These are phyloP conservation scores for Phaeotremella fagi DNA, from an alignment of 768 basidiomycete genomes.

Conservation along the genomic window DNA sequence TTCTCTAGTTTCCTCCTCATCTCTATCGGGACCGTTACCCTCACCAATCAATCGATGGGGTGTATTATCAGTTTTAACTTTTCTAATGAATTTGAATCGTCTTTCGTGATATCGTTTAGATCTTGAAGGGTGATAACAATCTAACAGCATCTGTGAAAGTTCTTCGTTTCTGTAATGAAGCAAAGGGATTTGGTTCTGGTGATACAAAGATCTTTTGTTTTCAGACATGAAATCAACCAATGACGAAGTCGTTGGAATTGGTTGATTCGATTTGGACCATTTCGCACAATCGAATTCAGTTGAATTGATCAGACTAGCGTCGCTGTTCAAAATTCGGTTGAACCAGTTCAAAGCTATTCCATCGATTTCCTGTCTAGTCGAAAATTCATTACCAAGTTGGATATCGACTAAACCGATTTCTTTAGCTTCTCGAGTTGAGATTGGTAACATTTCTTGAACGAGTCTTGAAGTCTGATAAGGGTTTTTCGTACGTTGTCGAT, in stretches of 20 bases:
- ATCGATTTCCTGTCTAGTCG: slow-evolving; percentile 14
- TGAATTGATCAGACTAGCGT: slow-evolving; percentile 4
- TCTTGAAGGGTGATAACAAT: slow-evolving; percentile 38
- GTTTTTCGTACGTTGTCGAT: slow-evolving; percentile 24
- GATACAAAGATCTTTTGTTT: slow-evolving; percentile 15
- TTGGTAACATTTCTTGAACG: slow-evolving; percentile 31
- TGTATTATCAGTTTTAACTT: slow-evolving; percentile 28
- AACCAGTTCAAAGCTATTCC: slow-evolving; percentile 6
- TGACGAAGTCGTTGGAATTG: neutral
- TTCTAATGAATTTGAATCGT: slow-evolving; percentile 38
- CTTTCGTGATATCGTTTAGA: slow-evolving; percentile 39
- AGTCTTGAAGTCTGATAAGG: slow-evolving; percentile 14
- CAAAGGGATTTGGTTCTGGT: no score
- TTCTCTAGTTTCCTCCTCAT: slow-evolving; percentile 18
- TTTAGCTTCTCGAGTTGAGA: slow-evolving; percentile 16
- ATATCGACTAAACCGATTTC: slow-evolving; percentile 29
- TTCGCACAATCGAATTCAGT: slow-evolving; percentile 21
- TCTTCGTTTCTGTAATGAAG: slow-evolving; percentile 34
- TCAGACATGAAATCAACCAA: slow-evolving; percentile 12
- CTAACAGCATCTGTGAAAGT: slow-evolving; percentile 40
- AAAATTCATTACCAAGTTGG: slow-evolving; percentile 17
- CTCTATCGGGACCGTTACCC: slow-evolving; percentile 13
- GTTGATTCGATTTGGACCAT: slow-evolving; percentile 16
- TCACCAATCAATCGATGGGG: slow-evolving; percentile 11
- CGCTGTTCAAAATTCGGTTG: slow-evolving; percentile 5